These are phyloP conservation scores for Allantophomopsis lycopodina DNA, from an alignment of 2,329 filamentous ascomycete genomes.

Conservation along the genomic window DNA sequence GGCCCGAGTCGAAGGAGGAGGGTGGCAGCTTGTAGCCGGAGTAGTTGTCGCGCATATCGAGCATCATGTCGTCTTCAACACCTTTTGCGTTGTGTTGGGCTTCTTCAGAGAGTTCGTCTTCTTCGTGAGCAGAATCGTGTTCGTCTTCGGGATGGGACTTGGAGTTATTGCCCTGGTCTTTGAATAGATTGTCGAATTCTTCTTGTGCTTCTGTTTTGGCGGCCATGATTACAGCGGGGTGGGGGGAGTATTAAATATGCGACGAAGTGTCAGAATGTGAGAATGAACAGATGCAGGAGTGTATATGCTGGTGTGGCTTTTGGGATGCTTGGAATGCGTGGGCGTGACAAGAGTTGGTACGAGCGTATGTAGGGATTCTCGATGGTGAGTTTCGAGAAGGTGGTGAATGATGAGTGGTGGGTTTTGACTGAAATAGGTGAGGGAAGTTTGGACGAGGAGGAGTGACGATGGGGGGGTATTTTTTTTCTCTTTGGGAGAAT, in stretches of 20 bases:
- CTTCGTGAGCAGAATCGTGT: slow-evolving; percentile 28
- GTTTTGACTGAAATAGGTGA: no score
- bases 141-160: slow-evolving; percentile 42
- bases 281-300: slow-evolving; percentile 1
- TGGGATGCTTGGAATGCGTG: no score
- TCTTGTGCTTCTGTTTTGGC: slow-evolving; percentile 44
- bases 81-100: slow-evolving; percentile 18
- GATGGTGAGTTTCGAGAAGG: no score
- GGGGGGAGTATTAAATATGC: no score
- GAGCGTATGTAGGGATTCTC: no score
- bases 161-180: slow-evolving; percentile 22
- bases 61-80: slow-evolving; percentile 53
- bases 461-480: no score
- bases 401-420: no score
- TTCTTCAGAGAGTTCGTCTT: slow-evolving; percentile 41
- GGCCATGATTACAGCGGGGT: slow-evolving; percentile 1
- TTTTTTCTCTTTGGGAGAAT: no score
- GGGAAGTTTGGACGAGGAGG: no score
- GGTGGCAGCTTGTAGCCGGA: slow-evolving; percentile 39
- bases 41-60: slow-evolving; percentile 40
- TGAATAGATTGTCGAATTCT: slow-evolving; percentile 51
- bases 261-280: background rate
- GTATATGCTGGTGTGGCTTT: slow-evolving; percentile 2
- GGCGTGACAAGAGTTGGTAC: no score
- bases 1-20: slow-evolving; percentile 48